These are phyloP conservation scores for Debaryomycetaceae sp. DNA, from an alignment of 1,139 yeast genomes.

Conservation along the genomic window DNA sequence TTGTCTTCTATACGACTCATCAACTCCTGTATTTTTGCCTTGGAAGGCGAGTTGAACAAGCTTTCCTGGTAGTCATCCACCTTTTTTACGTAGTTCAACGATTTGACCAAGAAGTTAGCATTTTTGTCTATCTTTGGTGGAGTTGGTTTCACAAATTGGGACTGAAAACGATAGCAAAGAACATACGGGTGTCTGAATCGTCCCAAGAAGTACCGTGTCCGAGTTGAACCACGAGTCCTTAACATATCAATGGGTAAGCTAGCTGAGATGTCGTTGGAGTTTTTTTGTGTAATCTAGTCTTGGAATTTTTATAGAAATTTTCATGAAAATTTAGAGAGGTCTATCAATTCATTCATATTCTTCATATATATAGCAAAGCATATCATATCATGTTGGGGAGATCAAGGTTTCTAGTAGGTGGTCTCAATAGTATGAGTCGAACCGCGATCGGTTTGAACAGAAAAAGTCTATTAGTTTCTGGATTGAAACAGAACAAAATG, in stretches of 20 bases:
- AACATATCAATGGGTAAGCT: neutral
- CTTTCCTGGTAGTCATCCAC: conserved; percentile 26
- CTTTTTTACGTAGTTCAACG: conserved; percentile 24
- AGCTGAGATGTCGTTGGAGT: neutral
- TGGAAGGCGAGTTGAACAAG: conserved; percentile 16
- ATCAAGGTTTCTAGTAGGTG: conserved; percentile 5
- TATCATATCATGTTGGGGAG: conserved; percentile 7
- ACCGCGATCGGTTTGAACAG: neutral
- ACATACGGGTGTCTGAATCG: neutral
- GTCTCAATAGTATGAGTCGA: conserved; percentile 1
- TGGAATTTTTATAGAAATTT: conserved; percentile 1
- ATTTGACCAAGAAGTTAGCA: conserved; percentile 10
- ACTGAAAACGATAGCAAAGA: neutral
- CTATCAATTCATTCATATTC: neutral
- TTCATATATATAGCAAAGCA: neutral
- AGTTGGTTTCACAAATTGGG: conserved; percentile 2
- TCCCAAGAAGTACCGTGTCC: neutral
- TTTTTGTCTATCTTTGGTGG: conserved; percentile 8
- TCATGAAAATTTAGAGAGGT: neutral
- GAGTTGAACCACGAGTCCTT: neutral
- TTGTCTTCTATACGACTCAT: conserved; percentile 22
- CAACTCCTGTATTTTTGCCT: conserved; percentile 21
- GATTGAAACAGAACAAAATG: neutral
- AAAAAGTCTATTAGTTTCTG: neutral
- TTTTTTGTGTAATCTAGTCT: neutral